These are phyloP conservation scores for Diaporthe sp. DNA, from an alignment of 2,329 filamentous ascomycete genomes.

Conservation along the genomic window DNA sequence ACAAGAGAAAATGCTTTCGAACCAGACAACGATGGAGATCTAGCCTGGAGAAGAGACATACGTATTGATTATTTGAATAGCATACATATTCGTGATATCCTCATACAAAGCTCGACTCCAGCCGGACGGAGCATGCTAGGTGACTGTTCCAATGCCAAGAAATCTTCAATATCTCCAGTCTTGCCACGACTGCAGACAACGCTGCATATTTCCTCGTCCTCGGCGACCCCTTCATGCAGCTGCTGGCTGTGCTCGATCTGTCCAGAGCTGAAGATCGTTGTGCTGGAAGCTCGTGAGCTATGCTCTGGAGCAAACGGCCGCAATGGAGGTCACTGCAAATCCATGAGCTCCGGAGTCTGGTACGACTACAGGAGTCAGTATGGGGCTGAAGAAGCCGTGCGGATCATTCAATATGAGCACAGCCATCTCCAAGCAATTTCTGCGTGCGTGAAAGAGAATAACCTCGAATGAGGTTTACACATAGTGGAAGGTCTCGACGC, in stretches of 20 bases:
- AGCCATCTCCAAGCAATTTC: background rate
- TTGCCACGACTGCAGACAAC: background rate
- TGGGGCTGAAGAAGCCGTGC: background rate
- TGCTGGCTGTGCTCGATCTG: background rate
- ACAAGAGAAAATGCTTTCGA: no score
- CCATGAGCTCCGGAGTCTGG: conserved; percentile 7
- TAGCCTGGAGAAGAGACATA: no score
- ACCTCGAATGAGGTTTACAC: background rate
- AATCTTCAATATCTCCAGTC: background rate
- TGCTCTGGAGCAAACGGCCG: conserved; percentile 4
- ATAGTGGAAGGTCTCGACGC: conserved; percentile 4
- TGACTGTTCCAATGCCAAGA: background rate
- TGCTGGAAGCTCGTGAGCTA: conserved; percentile 4
- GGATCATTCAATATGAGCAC: conserved; percentile 4
- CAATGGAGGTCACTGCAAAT: background rate
- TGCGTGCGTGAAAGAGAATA: background rate
- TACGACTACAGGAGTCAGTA: conserved; percentile 3
- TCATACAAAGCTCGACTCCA: background rate
- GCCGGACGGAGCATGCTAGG: no score
- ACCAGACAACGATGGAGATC: no score
- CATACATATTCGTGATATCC: background rate
- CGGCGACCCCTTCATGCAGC: background rate
- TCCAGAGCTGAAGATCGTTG: background rate
- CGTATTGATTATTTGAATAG: no score
- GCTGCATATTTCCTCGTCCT: background rate